These are phyloP conservation scores for Breynia disticha DNA, from an alignment of 441 rosid species.

Conservation along the genomic window DNA sequence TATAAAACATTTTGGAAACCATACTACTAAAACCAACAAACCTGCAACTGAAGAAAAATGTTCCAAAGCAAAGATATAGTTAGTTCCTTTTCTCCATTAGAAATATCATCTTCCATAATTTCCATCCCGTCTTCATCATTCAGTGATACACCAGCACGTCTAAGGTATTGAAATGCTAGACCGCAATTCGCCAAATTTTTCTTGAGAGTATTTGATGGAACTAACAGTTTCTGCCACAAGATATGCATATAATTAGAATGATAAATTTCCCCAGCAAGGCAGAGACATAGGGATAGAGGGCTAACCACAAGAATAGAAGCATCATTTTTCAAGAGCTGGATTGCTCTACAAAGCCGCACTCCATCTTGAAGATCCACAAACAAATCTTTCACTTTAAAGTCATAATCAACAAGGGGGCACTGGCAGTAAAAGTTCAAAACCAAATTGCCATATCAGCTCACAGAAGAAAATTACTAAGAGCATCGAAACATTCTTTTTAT, in stretches of 20 bases:
- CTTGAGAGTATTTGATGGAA: conserved; percentile 67
- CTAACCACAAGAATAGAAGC: conserved; percentile 72
- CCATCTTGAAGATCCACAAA: conserved; percentile 87
- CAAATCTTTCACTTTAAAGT: conserved; percentile 59
- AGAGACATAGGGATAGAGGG: conserved; percentile 3
- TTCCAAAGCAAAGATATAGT: conserved; percentile 81
- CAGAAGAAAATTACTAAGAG: background rate
- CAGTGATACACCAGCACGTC: conserved; percentile 48
- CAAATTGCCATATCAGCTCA: too few species aligned
- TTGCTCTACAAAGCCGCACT: conserved; percentile 78
- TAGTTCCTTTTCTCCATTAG: conserved; percentile 73
- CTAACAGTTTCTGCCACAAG: conserved; percentile 54
- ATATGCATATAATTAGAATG: conserved; percentile 2
- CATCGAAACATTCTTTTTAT: background rate
- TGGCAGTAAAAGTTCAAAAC: conserved; percentile 20
- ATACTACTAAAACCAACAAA: conserved; percentile 19
- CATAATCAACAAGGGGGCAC: conserved; percentile 63
- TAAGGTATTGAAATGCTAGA: conserved; percentile 57
- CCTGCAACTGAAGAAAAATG: conserved; percentile 85
- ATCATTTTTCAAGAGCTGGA: conserved; percentile 72
- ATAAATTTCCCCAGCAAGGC: too few species aligned
- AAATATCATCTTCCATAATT: conserved; percentile 61
- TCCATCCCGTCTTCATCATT: conserved; percentile 61
- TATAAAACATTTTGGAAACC: background rate
- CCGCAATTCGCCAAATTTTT: conserved; percentile 66